These are phyloP conservation scores for Phytophthora sp. DNA, from an alignment of 352 stramenopile genomes.

Conservation along the genomic window DNA sequence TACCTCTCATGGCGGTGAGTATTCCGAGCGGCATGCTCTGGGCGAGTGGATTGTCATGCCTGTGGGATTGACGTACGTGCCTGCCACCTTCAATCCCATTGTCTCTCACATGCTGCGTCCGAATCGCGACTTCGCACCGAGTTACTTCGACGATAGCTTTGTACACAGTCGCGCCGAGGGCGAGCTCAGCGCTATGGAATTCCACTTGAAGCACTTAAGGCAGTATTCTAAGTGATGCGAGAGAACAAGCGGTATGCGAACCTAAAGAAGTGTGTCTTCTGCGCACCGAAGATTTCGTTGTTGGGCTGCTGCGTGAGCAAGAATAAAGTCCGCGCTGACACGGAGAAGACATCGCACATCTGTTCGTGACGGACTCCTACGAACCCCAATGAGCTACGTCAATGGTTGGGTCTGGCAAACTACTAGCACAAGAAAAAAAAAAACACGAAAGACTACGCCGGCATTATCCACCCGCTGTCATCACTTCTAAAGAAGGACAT, in stretches of 20 bases:
- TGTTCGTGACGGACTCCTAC: conserved; percentile 10
- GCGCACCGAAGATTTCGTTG: background rate
- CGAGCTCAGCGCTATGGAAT: conserved; percentile 4
- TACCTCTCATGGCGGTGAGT: too few relatives aligned
- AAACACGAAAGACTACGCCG: background rate
- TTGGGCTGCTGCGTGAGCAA: background rate
- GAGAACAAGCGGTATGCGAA: too few relatives aligned
- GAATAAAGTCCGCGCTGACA: too few relatives aligned
- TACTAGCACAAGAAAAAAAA: conserved; percentile 38
- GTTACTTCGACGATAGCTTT: conserved; percentile 45
- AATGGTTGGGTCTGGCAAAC: conserved; percentile 26
- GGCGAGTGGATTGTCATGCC: too few relatives aligned
- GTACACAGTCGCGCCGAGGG: conserved; percentile 17
- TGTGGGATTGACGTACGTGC: too few relatives aligned
- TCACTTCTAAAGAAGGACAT: background rate
- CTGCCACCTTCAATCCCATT: conserved; percentile 5
- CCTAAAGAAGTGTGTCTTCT: conserved; percentile 14
- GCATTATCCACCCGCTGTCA: conserved; percentile 13
- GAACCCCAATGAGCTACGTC: conserved; percentile 10
- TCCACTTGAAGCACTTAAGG: conserved; percentile 16
- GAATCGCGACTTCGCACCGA: conserved; percentile 11
- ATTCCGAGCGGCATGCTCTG: too few relatives aligned
- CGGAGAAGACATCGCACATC: too few relatives aligned
- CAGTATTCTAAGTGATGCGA: too few relatives aligned
- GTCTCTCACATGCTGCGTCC: conserved; percentile 19